These are phyloP conservation scores for Pestalotiopsis sp. DNA, from an alignment of 2,329 filamentous ascomycete genomes.

Conservation along the genomic window DNA sequence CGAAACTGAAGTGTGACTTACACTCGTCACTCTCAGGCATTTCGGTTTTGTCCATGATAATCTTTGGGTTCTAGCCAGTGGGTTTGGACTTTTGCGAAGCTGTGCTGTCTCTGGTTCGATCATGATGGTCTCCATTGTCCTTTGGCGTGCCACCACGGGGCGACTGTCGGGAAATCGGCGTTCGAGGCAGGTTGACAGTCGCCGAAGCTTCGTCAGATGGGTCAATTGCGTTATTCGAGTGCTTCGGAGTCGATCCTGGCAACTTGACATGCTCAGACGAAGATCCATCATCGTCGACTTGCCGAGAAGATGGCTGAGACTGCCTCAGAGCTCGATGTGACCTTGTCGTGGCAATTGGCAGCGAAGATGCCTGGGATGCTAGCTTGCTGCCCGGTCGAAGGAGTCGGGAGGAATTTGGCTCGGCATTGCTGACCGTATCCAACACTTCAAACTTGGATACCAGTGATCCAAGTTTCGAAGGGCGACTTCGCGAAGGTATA, in stretches of 20 bases:
- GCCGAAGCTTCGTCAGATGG: too few species aligned
- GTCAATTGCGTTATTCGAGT: too few species aligned
- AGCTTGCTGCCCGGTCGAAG: conserved; percentile 8
- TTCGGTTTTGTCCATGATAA: conserved; percentile 32
- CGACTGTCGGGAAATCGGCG: not conserved
- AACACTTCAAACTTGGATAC: conserved; percentile 38
- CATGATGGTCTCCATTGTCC: not conserved
- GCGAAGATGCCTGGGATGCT: too few species aligned
- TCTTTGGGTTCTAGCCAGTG: conserved; percentile 29
- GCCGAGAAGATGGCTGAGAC: too few species aligned
- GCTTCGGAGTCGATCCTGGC: too few species aligned
- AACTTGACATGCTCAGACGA: too few species aligned
- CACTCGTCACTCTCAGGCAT: conserved; percentile 32
- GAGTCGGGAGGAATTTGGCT: conserved; percentile 12
- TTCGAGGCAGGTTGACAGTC: too few species aligned
- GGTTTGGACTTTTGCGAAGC: conserved; percentile 19
- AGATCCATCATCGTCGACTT: too few species aligned
- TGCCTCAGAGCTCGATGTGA: too few species aligned
- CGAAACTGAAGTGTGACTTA: conserved; percentile 20
- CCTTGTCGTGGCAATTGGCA: too few species aligned
- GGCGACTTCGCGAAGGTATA: not conserved
- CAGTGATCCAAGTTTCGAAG: conserved; percentile 28
- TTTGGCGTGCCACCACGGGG: not conserved
- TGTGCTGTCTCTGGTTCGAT: not conserved
- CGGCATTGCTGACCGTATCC: conserved; percentile 26